These are phyloP conservation scores for Botryotinia globosa DNA, from an alignment of 2,329 filamentous ascomycete species.

Conservation along the genomic window DNA sequence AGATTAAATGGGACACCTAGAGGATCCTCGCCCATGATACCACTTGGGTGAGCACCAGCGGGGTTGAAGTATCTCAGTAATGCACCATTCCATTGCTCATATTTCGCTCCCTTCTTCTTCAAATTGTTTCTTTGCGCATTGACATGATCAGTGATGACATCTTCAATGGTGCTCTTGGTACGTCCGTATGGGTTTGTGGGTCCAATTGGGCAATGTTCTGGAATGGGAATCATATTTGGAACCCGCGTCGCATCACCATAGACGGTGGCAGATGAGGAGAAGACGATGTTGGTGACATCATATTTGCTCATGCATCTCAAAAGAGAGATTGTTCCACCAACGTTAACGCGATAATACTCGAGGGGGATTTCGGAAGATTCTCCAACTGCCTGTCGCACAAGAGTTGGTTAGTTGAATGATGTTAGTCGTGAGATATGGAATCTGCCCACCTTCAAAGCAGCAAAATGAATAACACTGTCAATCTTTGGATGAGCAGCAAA, in stretches of 20 bases:
- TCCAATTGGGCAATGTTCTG: slow-evolving; percentile 91
- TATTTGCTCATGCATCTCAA: slow-evolving; percentile 83
- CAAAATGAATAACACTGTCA: slow-evolving; percentile 98
- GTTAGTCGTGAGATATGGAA: not conserved
- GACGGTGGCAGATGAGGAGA: slow-evolving; percentile 96
- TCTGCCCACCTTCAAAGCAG: slow-evolving; percentile 77
- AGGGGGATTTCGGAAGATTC: slow-evolving; percentile 92
- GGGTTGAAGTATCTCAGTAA: slow-evolving; percentile 98
- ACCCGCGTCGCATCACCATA: slow-evolving; percentile 97
- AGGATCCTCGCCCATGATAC: slow-evolving; percentile 97
- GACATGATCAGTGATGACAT: slow-evolving; percentile 86
- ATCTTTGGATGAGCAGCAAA: slow-evolving; percentile 89
- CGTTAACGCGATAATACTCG: slow-evolving; percentile 98
- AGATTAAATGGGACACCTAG: slow-evolving; percentile 95
- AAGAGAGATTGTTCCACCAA: slow-evolving; percentile 85
- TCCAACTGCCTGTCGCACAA: slow-evolving; percentile 71
- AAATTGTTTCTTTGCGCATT: slow-evolving; percentile 80
- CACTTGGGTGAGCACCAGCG: slow-evolving; percentile 87
- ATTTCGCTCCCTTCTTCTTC: slow-evolving; percentile 74
- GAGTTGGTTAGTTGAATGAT: slow-evolving; percentile 20
- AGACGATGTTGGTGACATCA: slow-evolving; percentile 95
- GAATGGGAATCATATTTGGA: slow-evolving; percentile 98
- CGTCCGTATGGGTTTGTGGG: slow-evolving; percentile 97
- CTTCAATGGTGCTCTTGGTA: slow-evolving; percentile 91
- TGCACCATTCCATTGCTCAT: slow-evolving; percentile 86